phyloP scores from a whole-genome alignment of 2,329 filamentous ascomycete species.

The Teratosphaeria zuluensis region DNA sequence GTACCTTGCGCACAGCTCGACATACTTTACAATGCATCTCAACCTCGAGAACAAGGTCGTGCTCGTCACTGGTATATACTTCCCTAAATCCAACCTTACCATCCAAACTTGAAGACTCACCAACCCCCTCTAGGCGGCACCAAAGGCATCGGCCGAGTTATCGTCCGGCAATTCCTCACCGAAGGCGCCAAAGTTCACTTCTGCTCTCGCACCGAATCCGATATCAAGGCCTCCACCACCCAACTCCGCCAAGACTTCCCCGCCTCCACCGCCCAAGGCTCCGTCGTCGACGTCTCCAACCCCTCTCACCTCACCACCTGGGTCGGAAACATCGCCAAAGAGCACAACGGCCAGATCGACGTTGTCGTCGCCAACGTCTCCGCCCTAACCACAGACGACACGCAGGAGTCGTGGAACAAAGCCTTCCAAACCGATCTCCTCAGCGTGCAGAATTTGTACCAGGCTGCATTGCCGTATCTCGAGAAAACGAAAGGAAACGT shows the following conservation, averaged over 20 bases:
- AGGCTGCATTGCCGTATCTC: slow-evolving; percentile 25
- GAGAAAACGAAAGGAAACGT: slow-evolving; percentile 27
- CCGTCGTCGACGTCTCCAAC: slow-evolving; percentile 19
- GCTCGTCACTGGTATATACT: slow-evolving; percentile 23
- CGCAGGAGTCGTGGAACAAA: slow-evolving; percentile 13
- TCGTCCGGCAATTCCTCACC: slow-evolving; percentile 18
- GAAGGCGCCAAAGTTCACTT: slow-evolving; percentile 25
- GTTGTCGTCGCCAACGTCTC: slow-evolving; percentile 25
- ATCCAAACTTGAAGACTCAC: background rate
- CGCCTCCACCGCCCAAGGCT: slow-evolving; percentile 12
- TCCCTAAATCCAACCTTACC: too few species aligned
- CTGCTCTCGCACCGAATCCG: slow-evolving; percentile 18
- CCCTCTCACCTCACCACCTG: slow-evolving; percentile 11
- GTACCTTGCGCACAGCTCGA: too few species aligned
- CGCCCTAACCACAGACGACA: slow-evolving; percentile 21
- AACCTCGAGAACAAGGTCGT: slow-evolving; percentile 27
- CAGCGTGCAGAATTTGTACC: slow-evolving; percentile 24
- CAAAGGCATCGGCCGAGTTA: slow-evolving; percentile 22
- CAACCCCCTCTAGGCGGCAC: slow-evolving; percentile 18
- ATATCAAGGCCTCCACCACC: slow-evolving; percentile 12
- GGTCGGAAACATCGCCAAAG: slow-evolving; percentile 13
- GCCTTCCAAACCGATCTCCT: slow-evolving; percentile 28
- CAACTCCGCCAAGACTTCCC: slow-evolving; percentile 11
- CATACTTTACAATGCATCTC: slow-evolving; percentile 22
- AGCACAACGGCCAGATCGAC: slow-evolving; percentile 16